A percentile compares a stretch with the other conserved stretches of the same genome.
phyloP scores from a whole-genome alignment of 208 protist species.

The Crithidia brevicula region DNA sequence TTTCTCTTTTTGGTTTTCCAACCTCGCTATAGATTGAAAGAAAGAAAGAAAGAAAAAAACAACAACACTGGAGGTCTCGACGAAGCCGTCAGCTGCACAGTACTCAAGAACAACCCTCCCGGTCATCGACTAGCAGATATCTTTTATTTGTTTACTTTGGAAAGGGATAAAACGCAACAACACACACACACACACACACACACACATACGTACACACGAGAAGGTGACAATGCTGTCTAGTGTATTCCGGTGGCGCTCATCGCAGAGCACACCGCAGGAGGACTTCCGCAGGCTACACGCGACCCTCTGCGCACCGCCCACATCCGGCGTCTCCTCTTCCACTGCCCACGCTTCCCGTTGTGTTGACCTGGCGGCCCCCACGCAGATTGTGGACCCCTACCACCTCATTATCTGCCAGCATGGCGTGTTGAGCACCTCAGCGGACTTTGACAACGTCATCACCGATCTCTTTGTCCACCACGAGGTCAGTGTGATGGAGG shows the following conservation, averaged over 20 bases:
- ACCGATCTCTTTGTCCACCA: slow-evolving; percentile 36
- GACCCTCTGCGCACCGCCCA: slow-evolving; percentile 8
- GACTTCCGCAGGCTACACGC: slow-evolving; percentile 16
- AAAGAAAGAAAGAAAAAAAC: too few species aligned
- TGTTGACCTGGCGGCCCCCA: too few species aligned
- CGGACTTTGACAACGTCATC: slow-evolving; percentile 55
- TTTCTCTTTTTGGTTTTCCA: too few species aligned
- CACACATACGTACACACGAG: background rate
- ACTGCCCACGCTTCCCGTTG: too few species aligned
- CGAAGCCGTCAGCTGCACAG: too few species aligned
- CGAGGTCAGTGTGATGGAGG: slow-evolving; percentile 33
- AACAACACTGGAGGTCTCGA: too few species aligned
- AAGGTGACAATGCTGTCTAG: slow-evolving; percentile 16
- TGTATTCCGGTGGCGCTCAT: background rate
- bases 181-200: background rate
- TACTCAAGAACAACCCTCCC: too few species aligned
- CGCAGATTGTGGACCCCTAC: slow-evolving; percentile 41
- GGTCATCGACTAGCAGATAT: too few species aligned
- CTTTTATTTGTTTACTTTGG: too few species aligned
- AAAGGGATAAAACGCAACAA: too few species aligned
- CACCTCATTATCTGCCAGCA: slow-evolving; percentile 78
- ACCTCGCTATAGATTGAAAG: too few species aligned
- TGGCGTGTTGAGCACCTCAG: slow-evolving; percentile 52
- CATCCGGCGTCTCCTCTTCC: background rate
- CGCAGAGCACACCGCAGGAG: slow-evolving; percentile 13